Conservation (phyloP, 192 early-diverging fungal species). For the Paraglomus brasilianum region DNA sequence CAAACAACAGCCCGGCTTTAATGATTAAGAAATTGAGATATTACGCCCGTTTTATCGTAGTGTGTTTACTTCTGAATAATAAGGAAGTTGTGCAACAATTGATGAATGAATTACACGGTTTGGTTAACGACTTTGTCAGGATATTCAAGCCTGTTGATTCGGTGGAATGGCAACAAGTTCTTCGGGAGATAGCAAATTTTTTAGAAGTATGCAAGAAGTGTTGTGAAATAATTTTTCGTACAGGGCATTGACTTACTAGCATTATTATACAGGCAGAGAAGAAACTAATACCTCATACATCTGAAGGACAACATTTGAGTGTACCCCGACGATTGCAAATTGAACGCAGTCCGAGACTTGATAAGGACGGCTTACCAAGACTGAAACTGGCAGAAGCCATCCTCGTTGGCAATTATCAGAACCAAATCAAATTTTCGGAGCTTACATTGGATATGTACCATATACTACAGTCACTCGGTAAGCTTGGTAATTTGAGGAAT, state of each 20-base stretch:
- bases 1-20: slow-evolving; percentile 66
- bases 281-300: slow-evolving; percentile 66
- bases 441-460: slow-evolving; percentile 96
- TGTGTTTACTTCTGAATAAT: slow-evolving; percentile 84
- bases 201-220: slow-evolving; percentile 61
- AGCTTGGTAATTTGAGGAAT: background rate
- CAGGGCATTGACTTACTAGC: background rate
- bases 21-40: slow-evolving; percentile 98
- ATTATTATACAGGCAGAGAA: slow-evolving; percentile 62
- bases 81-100: slow-evolving; percentile 76
- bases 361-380: slow-evolving; percentile 60
- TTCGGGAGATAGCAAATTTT: slow-evolving; percentile 78
- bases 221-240: background rate
- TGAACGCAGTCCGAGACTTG: slow-evolving; percentile 45
- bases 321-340: slow-evolving; percentile 54
- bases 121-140: slow-evolving; percentile 87
- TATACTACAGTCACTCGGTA: slow-evolving; percentile 88
- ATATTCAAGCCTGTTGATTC: slow-evolving; percentile 87
- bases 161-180: slow-evolving; percentile 83
- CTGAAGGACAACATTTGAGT: slow-evolving; percentile 48
- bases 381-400: slow-evolving; percentile 91
- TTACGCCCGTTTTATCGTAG: slow-evolving; percentile 97
- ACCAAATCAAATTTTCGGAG: slow-evolving; percentile 97
- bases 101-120: slow-evolving; percentile 76
- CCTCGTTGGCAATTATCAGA: slow-evolving; percentile 91